Evolutionary conservation across 2,329 filamentous ascomycete species (phyloP).

Genomic region (Cordyceps pruinosa): DNA sequence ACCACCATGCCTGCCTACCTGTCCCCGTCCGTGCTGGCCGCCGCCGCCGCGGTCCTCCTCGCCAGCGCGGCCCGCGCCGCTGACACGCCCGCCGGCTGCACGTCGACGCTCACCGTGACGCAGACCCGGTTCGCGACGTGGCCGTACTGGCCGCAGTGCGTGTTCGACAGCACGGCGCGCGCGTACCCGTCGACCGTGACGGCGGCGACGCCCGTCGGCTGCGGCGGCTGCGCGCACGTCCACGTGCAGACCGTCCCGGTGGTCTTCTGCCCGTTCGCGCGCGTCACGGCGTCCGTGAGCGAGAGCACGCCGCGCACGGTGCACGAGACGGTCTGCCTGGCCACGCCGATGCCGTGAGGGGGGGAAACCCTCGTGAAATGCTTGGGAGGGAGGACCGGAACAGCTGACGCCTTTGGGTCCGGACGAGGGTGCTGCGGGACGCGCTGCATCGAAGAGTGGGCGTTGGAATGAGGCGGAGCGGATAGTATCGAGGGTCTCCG

Average conservation of each 20-base stretch:
- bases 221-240: conserved; percentile 25
- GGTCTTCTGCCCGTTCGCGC: conserved; percentile 22
- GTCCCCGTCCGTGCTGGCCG: background rate
- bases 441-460: no score
- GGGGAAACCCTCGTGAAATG: no score
- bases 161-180: conserved; percentile 18
- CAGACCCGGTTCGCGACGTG: conserved; percentile 19
- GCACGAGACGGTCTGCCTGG: conserved; percentile 23
- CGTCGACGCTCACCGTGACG: conserved; percentile 21
- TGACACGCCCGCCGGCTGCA: conserved; percentile 20
- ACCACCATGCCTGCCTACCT: background rate
- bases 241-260: conserved; percentile 16
- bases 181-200: conserved; percentile 24
- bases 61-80: background rate
- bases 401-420: no score
- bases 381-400: background rate
- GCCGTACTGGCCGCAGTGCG: conserved; percentile 24
- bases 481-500: background rate
- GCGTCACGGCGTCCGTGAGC: conserved; percentile 16
- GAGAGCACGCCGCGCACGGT: conserved; percentile 21
- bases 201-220: conserved; percentile 22
- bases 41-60: no score
- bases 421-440: no score
- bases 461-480: background rate
- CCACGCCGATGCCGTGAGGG: background rate